Evolutionary conservation across 306 rosid species (phyloP), one percentile per base, ranked within the genome.

Genomic region (Trifolium dubium): DNA sequence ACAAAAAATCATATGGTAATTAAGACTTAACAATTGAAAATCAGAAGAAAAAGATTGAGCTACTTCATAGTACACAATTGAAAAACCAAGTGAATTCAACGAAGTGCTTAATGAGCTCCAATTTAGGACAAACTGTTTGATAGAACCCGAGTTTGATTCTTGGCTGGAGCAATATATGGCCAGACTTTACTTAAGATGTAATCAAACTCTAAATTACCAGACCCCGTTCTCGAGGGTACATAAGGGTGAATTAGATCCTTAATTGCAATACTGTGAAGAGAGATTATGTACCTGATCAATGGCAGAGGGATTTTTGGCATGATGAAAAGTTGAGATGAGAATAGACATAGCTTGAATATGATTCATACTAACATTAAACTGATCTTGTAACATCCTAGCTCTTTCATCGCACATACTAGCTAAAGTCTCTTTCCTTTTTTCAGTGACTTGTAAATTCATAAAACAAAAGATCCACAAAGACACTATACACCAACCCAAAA

Each of bases 311-410:
- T 56, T 72, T 77, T 85, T 94, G 72, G 88, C 96, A 75, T 92
- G 99, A 82, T 94, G 97, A 67, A 94, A 94, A 74, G 96, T 90
- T 3, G 97, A 87, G 88, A 94, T 92, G 75, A 94, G 83, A 72
- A 94, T 92, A 47, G 99, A 89, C 99, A 94, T 94, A 73, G 99
- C 97, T 65, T 94, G 99, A 63, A 94, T 90, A 88, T 94, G 99
- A 69, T 94, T 94, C 99, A 92, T 88, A 53, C 99, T 94, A 31
- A 91, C 97, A 84, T 94, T 94, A 71, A 94, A 94, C 83, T 94
- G 99, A 67, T 94, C 99, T 86, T 94, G 99, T 53, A 94, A 76
- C 99, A 94, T 92, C 78, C 99, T 88, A 23, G 97, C 95, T 67
- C 99, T 88, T 81, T 92, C 99, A 77, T 94, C 99, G 82, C 99